These are phyloP conservation scores for Aureobasidium namibiae DNA, from an alignment of 2,329 filamentous ascomycete genomes.

Conservation along the genomic window DNA sequence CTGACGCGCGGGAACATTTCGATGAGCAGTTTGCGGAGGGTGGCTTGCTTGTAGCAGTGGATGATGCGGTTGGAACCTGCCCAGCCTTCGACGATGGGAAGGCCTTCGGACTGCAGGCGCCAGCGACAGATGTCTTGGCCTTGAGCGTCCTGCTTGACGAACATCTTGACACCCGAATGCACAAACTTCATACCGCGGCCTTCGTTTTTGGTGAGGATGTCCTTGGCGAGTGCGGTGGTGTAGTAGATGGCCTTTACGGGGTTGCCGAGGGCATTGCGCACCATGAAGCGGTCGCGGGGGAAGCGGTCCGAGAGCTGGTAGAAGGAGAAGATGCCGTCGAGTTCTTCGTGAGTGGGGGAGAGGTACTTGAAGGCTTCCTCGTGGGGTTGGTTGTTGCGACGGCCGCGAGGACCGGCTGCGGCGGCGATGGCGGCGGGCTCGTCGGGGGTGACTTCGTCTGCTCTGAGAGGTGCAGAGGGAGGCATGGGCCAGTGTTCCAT, in stretches of 20 bases:
- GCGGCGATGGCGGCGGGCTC: constrained; percentile 16
- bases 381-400: constrained; percentile 41
- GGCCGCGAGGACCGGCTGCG: constrained; percentile 15
- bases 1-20: constrained; percentile 95
- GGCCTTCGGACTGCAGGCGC: constrained; percentile 91
- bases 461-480: constrained; percentile 15
- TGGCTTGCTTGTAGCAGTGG: constrained; percentile 65
- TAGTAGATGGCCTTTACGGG: constrained; percentile 96
- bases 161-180: constrained; percentile 97
- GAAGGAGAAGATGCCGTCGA: constrained; percentile 70
- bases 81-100: constrained; percentile 85
- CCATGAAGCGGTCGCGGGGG: constrained; percentile 87
- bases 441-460: constrained; percentile 13
- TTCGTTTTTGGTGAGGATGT: constrained; percentile 81
- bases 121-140: constrained; percentile 80
- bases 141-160: constrained; percentile 93
- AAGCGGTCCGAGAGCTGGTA: constrained; percentile 80
- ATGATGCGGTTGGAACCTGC: constrained; percentile 72
- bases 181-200: constrained; percentile 90
- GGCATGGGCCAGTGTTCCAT: constrained; percentile 20
- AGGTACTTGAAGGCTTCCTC: constrained; percentile 97
- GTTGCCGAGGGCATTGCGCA: constrained; percentile 81
- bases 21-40: constrained; percentile 71
- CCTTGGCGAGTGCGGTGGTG: constrained; percentile 72
- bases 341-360: constrained; percentile 61